Evolutionary conservation across 192 early-diverging fungal genomes (phyloP).

Genomic region (Obelidium mucronatum): DNA sequence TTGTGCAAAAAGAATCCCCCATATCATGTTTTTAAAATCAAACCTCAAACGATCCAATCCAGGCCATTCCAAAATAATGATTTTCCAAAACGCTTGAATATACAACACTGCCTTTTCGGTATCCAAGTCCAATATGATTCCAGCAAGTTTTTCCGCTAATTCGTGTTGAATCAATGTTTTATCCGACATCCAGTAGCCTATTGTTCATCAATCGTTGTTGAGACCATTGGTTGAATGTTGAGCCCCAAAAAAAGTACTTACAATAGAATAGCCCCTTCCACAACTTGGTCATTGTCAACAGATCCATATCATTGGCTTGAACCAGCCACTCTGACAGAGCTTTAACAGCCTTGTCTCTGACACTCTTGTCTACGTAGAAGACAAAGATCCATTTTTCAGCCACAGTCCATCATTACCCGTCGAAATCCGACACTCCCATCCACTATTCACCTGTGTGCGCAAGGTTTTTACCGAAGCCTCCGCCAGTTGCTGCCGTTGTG

Average conservation of each 20-base stretch:
- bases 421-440: not conserved
- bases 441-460: slow-evolving; percentile 68
- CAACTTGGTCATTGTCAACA: slow-evolving; percentile 78
- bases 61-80: slow-evolving; percentile 74
- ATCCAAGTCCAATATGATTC: slow-evolving; percentile 59
- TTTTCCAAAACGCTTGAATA: slow-evolving; percentile 70
- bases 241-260: slow-evolving; percentile 46
- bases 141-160: slow-evolving; percentile 80
- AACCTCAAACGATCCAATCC: slow-evolving; percentile 81
- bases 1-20: not conserved
- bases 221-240: not conserved
- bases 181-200: slow-evolving; percentile 97
- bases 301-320: slow-evolving; percentile 55
- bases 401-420: too few relatives aligned
- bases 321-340: slow-evolving; percentile 64
- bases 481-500: slow-evolving; percentile 19
- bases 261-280: slow-evolving; percentile 97
- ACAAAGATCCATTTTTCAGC: too few relatives aligned
- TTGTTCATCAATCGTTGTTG: too few relatives aligned
- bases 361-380: slow-evolving; percentile 69
- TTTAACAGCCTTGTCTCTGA: slow-evolving; percentile 75
- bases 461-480: slow-evolving; percentile 68
- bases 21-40: not conserved
- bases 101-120: slow-evolving; percentile 59
- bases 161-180: slow-evolving; percentile 92